A percentile compares a stretch with the other conserved stretches of the same genome.
These are phyloP conservation scores for Cladophialophora immunda DNA, from an alignment of 2,329 filamentous ascomycete species.

Conservation along the genomic window DNA sequence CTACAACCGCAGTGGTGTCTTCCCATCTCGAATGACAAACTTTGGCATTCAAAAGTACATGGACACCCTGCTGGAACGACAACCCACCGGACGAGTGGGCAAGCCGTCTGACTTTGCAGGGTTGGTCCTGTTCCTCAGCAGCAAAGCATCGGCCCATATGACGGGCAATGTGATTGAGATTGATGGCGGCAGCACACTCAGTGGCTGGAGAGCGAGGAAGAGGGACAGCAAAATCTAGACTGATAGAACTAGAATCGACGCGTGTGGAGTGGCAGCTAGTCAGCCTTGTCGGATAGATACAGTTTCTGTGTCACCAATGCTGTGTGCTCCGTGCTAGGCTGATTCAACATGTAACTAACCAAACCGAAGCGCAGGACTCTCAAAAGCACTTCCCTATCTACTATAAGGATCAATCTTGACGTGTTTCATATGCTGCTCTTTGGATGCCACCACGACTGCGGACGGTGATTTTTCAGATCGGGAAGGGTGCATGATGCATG, in stretches of 20 bases:
- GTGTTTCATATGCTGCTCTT: neutral
- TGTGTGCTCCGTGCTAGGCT: neutral
- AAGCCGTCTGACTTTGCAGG: slow-evolving; percentile 60
- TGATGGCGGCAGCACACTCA: slow-evolving; percentile 56
- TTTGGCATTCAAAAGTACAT: slow-evolving; percentile 60
- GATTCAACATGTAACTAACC: neutral
- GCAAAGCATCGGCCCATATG: slow-evolving; percentile 53
- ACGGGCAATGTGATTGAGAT: slow-evolving; percentile 57
- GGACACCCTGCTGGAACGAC: slow-evolving; percentile 56
- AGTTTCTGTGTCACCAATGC: neutral
- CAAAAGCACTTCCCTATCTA: neutral
- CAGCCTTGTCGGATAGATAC: neutral
- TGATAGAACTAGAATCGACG: neutral
- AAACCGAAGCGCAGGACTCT: neutral
- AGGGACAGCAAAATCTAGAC: slow-evolving; percentile 38
- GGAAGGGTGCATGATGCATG: neutral
- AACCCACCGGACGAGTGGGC: slow-evolving; percentile 58
- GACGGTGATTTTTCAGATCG: neutral
- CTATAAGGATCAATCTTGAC: neutral
- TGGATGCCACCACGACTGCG: neutral
- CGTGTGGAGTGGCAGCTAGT: neutral
- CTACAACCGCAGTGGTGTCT: slow-evolving; percentile 54
- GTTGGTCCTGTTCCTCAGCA: slow-evolving; percentile 55
- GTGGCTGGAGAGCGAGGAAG: slow-evolving; percentile 51
- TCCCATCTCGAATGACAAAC: slow-evolving; percentile 64